Evolutionary conservation across 129 eudicot species (phyloP), one percentile per base, ranked within the genome.

Genomic region (Chrysanthemum makinoi): DNA sequence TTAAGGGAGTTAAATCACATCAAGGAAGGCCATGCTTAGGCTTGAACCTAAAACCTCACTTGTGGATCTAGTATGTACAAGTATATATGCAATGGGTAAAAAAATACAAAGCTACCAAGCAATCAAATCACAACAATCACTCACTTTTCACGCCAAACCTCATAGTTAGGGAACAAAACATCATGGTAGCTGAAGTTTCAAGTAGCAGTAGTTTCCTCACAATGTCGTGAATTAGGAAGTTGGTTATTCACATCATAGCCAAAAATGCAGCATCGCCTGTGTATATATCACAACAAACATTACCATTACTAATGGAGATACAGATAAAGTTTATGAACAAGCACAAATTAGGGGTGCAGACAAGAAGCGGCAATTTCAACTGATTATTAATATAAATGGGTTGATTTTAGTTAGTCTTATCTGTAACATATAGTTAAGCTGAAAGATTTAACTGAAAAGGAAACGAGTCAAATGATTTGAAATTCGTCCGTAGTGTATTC

Each of bases 231-330:
- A 70, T 69, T 50, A 69, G 55, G 58, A 55, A 63, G 62, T 47
- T 48, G 30, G 65, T 68, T 68, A 62, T 44, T 65, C 76, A 69
- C 76, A 75, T 87, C 76, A 91, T 43, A 91, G 80, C 95, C 97
- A 91, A 82, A 91, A 91, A 79, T 85, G 81, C 66, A 91, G 83
- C 89, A 91, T 84, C 68, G 87, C n/a, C n/a, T 88, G 89, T 69
- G 12, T 65, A 78, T 56, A 67, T 10, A 75, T 50, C 22, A 57
- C 62, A 26, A 33, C 35, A 75, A 19, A 65, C 16, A 8, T 39
- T 39, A 39, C 53, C 12, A 35, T 30, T 15, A 35, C 22, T 10
- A 20, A 63, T 33, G 35, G 2, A 62, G 68, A 75, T 52, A 48
- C 19, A 60, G 47, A 62, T 28, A n/a, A 33, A 33, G n/a, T 12